phyloP scores from a whole-genome alignment of 2,329 filamentous ascomycete species.

The Hawksworthiomyces lignivorus region DNA sequence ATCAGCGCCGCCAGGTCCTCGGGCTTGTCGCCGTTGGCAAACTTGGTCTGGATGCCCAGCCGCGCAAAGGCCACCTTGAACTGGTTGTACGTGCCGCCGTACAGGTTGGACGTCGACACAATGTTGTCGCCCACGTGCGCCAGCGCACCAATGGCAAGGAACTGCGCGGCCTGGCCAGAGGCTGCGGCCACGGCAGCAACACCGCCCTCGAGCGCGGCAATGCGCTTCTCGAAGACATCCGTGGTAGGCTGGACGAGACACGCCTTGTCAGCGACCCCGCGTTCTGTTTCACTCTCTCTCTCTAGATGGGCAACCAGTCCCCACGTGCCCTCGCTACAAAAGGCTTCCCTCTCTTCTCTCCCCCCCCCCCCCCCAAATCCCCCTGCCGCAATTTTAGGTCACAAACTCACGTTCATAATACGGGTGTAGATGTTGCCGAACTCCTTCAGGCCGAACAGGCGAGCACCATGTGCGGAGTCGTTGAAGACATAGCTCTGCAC shows the following conservation, averaged over 20 bases:
- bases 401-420: constrained; percentile 67
- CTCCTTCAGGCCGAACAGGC: constrained; percentile 94
- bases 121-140: constrained; percentile 89
- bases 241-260: constrained; percentile 64
- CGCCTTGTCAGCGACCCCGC: not conserved
- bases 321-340: too few species aligned
- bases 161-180: constrained; percentile 86
- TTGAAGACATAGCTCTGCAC: constrained; percentile 76
- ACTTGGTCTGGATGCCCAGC: constrained; percentile 83
- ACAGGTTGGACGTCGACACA: constrained; percentile 80
- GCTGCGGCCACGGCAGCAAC: constrained; percentile 76
- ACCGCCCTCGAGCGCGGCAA: constrained; percentile 91
- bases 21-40: constrained; percentile 71
- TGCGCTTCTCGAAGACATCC: constrained; percentile 92
- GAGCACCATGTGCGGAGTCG: constrained; percentile 90
- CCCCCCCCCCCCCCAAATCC: too few species aligned
- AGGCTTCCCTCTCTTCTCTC: too few species aligned
- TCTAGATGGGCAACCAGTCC: too few species aligned
- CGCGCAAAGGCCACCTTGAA: constrained; percentile 85
- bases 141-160: constrained; percentile 81
- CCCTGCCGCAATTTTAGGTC: too few species aligned
- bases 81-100: constrained; percentile 96
- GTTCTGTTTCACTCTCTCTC: not conserved
- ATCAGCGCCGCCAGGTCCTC: constrained; percentile 75
- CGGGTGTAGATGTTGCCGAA: constrained; percentile 97